These are phyloP conservation scores for Infundibulicybe gibba DNA, from an alignment of 768 basidiomycete genomes.

Conservation along the genomic window DNA sequence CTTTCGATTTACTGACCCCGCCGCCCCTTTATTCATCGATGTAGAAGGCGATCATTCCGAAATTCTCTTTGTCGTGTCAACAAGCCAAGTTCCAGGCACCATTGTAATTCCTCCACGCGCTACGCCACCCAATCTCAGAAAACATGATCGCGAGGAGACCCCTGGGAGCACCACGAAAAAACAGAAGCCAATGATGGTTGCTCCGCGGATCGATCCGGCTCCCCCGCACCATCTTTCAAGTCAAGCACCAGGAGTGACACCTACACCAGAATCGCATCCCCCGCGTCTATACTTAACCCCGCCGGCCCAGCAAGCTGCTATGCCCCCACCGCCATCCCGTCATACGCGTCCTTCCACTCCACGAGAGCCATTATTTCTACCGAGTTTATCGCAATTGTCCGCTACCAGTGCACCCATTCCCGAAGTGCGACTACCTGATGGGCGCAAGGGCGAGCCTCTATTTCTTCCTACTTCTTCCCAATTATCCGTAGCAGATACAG, in stretches of 20 bases:
- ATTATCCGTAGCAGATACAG: conserved; percentile 52
- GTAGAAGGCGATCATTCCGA: conserved; percentile 66
- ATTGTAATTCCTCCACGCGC: conserved; percentile 19
- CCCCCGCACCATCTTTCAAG: not conserved
- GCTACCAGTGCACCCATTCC: conserved; percentile 48
- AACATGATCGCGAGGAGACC: conserved; percentile 42
- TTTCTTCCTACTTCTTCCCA: conserved; percentile 51
- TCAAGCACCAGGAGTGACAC: conserved; percentile 3
- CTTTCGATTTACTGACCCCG: conserved; percentile 73
- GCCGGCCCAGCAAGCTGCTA: conserved; percentile 14
- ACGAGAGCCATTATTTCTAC: conserved; percentile 30
- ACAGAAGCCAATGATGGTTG: conserved; percentile 54
- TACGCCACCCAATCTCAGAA: conserved; percentile 25
- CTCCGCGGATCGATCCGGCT: conserved; percentile 15
- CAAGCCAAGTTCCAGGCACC: conserved; percentile 54
- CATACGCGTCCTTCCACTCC: conserved; percentile 8
- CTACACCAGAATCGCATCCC: too few species aligned
- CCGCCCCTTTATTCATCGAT: conserved; percentile 73
- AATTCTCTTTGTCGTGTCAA: conserved; percentile 75
- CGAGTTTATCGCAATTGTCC: conserved; percentile 57
- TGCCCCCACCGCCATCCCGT: conserved; percentile 32
- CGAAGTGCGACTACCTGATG: not conserved
- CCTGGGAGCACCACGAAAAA: conserved; percentile 35
- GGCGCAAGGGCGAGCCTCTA: conserved; percentile 13
- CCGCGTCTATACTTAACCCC: too few species aligned